Percentiles rank a stretch among this genome's conserved stretches.
Conservation (phyloP, 805 yeast genomes). For the Hagleromyces aurorensis region DNA sequence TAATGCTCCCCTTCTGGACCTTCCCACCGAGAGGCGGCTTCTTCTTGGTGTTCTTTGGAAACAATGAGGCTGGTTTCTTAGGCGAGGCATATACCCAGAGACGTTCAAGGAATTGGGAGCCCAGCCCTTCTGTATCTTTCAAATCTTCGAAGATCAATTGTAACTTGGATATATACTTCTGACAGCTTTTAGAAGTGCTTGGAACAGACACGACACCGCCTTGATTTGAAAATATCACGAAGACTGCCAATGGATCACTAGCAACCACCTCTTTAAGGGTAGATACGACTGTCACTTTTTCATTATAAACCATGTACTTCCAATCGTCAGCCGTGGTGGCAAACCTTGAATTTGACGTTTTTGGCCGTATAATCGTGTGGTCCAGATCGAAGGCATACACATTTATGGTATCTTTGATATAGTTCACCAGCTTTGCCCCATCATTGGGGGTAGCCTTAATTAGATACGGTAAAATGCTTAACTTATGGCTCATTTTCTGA, state of each 20-base stretch:
- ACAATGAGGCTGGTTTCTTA: slow-evolving; percentile 37
- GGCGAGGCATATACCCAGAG: slow-evolving; percentile 59
- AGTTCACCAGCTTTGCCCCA: background rate
- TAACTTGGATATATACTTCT: slow-evolving; percentile 37
- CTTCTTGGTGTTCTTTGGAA: slow-evolving; percentile 2
- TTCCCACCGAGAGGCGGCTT: too few relatives aligned
- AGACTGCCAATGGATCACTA: slow-evolving; percentile 25
- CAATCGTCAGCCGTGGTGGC: slow-evolving; percentile 62
- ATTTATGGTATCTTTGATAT: slow-evolving; percentile 18
- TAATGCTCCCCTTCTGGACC: too few relatives aligned
- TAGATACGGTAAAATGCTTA: slow-evolving; percentile 36
- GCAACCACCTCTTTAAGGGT: slow-evolving; percentile 11
- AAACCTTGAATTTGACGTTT: slow-evolving; percentile 40
- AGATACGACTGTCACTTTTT: slow-evolving; percentile 12
- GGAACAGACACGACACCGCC: slow-evolving; percentile 42
- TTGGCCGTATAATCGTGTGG: slow-evolving; percentile 63
- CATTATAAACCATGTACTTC: slow-evolving; percentile 48
- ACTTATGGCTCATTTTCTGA: slow-evolving; percentile 28
- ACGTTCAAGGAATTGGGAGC: slow-evolving; percentile 19
- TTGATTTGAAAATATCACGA: slow-evolving; percentile 83
- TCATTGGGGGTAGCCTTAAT: slow-evolving; percentile 35
- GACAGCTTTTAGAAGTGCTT: slow-evolving; percentile 26
- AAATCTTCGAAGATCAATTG: slow-evolving; percentile 32
- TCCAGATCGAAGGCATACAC: slow-evolving; percentile 82
- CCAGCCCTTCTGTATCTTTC: slow-evolving; percentile 19